A percentile compares a stretch with the other conserved stretches of the same genome.
These are phyloP conservation scores for Catharanthus roseus DNA, from an alignment of 257 asterid species.

Conservation along the genomic window DNA sequence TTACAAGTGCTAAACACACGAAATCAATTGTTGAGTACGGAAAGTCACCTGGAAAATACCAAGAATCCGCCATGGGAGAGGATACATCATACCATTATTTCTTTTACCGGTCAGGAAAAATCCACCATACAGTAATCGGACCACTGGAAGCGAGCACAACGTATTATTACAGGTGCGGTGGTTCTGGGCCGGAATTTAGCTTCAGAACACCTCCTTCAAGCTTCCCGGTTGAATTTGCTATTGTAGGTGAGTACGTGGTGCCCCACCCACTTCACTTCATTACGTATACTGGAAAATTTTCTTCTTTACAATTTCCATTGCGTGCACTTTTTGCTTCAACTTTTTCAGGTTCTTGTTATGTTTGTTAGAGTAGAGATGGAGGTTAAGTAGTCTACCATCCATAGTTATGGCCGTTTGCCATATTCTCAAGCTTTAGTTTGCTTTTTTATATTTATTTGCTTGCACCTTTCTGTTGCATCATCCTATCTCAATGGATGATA, in stretches of 20 bases:
- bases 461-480: too few relatives aligned
- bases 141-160: slow-evolving; percentile 60
- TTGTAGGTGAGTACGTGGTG: slow-evolving; percentile 62
- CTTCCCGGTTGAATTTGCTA: slow-evolving; percentile 64
- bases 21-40: slow-evolving; percentile 63
- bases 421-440: slow-evolving; percentile 9
- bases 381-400: background rate
- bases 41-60: slow-evolving; percentile 37
- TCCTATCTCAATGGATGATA: too few relatives aligned
- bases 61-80: slow-evolving; percentile 45
- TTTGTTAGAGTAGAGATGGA: slow-evolving; percentile 1
- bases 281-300: too few relatives aligned
- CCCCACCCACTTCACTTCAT: too few relatives aligned
- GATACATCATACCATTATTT: slow-evolving; percentile 45
- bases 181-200: slow-evolving; percentile 54
- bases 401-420: background rate
- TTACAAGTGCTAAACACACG: slow-evolving; percentile 39
- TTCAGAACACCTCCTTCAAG: slow-evolving; percentile 66
- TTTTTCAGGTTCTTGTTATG: background rate
- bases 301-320: slow-evolving; percentile 18
- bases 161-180: slow-evolving; percentile 72
- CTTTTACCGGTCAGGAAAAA: slow-evolving; percentile 57
- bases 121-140: slow-evolving; percentile 68
- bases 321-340: slow-evolving; percentile 25
- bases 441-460: too few relatives aligned